Evolutionary conservation across 2,329 filamentous ascomycete genomes (phyloP).

Genomic region (Microcera coccophila): DNA sequence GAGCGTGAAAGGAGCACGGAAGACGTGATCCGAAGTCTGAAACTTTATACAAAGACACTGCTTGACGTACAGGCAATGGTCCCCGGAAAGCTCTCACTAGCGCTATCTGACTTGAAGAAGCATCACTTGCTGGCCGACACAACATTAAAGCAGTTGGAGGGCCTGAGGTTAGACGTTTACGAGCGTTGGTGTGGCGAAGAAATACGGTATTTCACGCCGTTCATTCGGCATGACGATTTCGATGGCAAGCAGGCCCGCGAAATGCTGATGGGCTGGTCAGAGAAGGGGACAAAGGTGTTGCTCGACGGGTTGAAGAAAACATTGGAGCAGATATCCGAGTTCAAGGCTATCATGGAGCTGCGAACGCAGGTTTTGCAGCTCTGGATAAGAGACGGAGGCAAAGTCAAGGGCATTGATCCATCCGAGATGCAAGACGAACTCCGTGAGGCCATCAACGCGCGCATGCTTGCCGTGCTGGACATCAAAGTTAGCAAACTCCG

Average conservation of each 20-base stretch:
- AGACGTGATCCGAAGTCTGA: slow-evolving; percentile 61
- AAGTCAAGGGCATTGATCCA: slow-evolving; percentile 63
- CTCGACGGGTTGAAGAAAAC: slow-evolving; percentile 59
- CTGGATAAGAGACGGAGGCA: slow-evolving; percentile 68
- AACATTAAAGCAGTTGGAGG: slow-evolving; percentile 61
- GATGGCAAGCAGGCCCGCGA: slow-evolving; percentile 57
- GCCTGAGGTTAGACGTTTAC: slow-evolving; percentile 72
- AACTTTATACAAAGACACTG: slow-evolving; percentile 72
- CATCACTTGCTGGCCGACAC: slow-evolving; percentile 68
- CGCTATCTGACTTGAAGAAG: slow-evolving; percentile 64
- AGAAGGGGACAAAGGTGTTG: slow-evolving; percentile 55
- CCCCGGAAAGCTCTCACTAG: slow-evolving; percentile 66
- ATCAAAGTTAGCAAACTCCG: slow-evolving; percentile 61
- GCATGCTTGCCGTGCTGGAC: slow-evolving; percentile 61
- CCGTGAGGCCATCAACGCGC: slow-evolving; percentile 64
- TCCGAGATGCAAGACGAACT: slow-evolving; percentile 65
- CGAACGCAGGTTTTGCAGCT: slow-evolving; percentile 67
- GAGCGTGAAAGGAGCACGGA: slow-evolving; percentile 37
- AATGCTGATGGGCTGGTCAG: slow-evolving; percentile 62
- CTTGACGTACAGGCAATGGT: slow-evolving; percentile 73
- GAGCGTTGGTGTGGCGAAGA: slow-evolving; percentile 78
- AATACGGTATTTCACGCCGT: slow-evolving; percentile 80
- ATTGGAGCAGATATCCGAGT: slow-evolving; percentile 58
- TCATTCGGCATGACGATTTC: slow-evolving; percentile 76
- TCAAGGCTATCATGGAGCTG: slow-evolving; percentile 65